Base-by-base conservation (phyloP, 1,139 yeast genomes). In the Hansenula lynferdii region DNA sequence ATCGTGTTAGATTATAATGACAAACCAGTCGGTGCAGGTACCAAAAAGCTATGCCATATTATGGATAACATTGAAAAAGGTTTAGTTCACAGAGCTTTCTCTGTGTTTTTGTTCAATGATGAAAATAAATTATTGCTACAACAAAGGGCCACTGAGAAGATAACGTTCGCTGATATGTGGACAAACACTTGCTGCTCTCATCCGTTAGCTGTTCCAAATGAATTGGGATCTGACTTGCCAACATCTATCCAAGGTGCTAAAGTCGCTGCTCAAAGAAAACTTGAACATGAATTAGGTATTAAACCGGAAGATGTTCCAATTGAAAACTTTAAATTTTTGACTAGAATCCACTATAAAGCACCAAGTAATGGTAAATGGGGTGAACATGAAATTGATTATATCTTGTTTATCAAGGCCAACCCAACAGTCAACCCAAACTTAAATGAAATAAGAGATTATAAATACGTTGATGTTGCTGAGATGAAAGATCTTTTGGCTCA, bases 121-220 rank as follows among this genome's bases (percentile, higher is more conserved):
- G 77, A 85, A 37, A 80, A 80, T 42, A 75, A 83, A 64, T 72
- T 94, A 47, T 71, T 92, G 49, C 71, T 92, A 51, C 98, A 92
- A 64, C 95, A 87, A 65, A 79, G 99, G 53, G 97, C 99, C 1
- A 81, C 81, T 42, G 97, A 92, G 60, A 92, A 92, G 64, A 92
- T 92, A 65, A 92, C 99, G 1, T 92, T 92, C 63, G 95, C 98
- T 2, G 78, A 77, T 42, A 79, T 87, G 83, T 92, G 99, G 99
- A 92, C 99, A 31, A 92, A 92, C 61, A 94, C 99, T 3, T 94
- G 98, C 64, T 92, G 99, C 61, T 90, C 97, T 0, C 99, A 92
- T 62, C 99, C 99, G 6, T 70, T 92, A 42, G 87, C 96, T 44
- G 78, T 87, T 21, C 75, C 82, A 28, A 68, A 77, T 29, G 99